These are phyloP conservation scores for Urochloa ruziziensis DNA, from an alignment of 176 grass and related monocot genomes.

Conservation along the genomic window DNA sequence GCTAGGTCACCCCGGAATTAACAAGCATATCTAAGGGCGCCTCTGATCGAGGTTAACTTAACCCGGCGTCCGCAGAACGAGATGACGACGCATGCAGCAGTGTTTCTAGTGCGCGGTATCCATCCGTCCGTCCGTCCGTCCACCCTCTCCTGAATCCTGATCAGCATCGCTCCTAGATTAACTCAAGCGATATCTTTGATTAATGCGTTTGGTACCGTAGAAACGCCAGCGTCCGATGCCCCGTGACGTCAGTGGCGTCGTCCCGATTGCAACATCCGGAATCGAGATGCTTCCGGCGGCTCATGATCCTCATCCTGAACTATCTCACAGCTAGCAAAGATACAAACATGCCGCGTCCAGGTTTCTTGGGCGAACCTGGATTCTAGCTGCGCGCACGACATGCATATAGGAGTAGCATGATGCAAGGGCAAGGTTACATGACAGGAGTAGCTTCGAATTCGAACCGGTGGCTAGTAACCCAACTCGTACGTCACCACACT, in stretches of 20 bases:
- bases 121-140: too few relatives aligned
- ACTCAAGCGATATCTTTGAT: conserved; percentile 27
- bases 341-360: neutral
- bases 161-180: conserved; percentile 5
- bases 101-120: neutral
- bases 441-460: neutral
- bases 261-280: neutral
- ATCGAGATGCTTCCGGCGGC: conserved; percentile 7
- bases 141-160: neutral
- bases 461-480: neutral
- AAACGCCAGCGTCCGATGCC: conserved; percentile 7
- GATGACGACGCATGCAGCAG: neutral
- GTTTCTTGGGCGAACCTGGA: neutral
- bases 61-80: neutral
- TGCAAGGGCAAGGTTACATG: neutral
- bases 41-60: neutral
- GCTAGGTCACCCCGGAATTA: conserved; percentile 30
- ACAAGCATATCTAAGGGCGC: conserved; percentile 38
- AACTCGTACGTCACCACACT: neutral
- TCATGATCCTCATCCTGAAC: conserved; percentile 4
- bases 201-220: conserved; percentile 16
- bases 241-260: neutral
- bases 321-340: neutral
- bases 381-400: conserved; percentile 11
- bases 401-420: neutral